Evolutionary conservation across 1,139 yeast species (phyloP), one percentile per base, ranked within the genome.

Genomic region (Candida dubliniensis): DNA sequence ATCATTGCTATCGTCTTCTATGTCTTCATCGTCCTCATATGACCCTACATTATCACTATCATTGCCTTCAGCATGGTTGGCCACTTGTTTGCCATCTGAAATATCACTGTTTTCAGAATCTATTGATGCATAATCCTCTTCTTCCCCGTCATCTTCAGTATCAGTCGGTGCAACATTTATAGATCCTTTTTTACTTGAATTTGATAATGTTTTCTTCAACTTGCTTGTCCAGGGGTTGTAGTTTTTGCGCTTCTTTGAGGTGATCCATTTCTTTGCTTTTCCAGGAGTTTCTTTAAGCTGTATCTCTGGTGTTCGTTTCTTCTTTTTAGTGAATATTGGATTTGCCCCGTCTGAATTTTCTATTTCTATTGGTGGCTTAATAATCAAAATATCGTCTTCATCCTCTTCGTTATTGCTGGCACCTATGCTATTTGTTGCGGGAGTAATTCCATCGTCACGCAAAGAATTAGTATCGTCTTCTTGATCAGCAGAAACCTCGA

Each of bases 381-480:
- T 86, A 10, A 87, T 81, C 40, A 91, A 67, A 0, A 95, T 90
- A 9, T 96, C 96, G 2, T 91, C 96, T 31, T 82, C 84, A 29
- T 82, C 83, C n/a, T 55, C 60, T 15, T 51, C 51, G 14, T 51
- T 60, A 8, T 46, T 46, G 12, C 37, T 25, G 27, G 76, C 24
- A 15, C 31, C 33, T 5, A 34, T 18, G 30, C 32, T 43, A 15
- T 42, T 34, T 40, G 35, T 31, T 34, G 13, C 30, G 10, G 11
- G 32, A 36, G 30, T 76, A 76, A 41, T 73, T 5, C 5, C 23
- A 18, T 18, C 23, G 5, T 5, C 23, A 18, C 23, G 23, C 23
- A 18, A 5, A 18, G n/a, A 8, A 27, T 27, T 27, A n/a, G 10
- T 27, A 10, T 30, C 32, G 5, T 13, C 71, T 43, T 36, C 34